These are phyloP conservation scores for Citrullus colocynthis DNA, from an alignment of 306 rosid genomes.

Conservation along the genomic window DNA sequence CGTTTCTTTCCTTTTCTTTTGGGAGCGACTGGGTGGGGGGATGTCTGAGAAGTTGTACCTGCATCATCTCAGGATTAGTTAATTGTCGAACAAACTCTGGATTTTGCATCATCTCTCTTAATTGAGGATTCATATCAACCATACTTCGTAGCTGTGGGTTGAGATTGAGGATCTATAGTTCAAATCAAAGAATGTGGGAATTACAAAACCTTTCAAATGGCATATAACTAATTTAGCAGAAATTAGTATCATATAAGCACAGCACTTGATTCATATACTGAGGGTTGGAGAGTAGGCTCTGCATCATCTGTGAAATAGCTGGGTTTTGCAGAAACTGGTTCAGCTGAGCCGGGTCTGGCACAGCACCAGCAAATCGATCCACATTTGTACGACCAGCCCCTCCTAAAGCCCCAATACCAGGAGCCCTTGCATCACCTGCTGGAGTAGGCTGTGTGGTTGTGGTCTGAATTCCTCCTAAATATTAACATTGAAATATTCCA, in stretches of 20 bases:
- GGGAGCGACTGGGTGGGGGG: background rate
- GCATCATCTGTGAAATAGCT: slow-evolving; percentile 51
- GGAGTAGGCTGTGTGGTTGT: slow-evolving; percentile 22
- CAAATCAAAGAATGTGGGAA: background rate
- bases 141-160: slow-evolving; percentile 42
- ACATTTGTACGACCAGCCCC: slow-evolving; percentile 34
- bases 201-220: background rate
- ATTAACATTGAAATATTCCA: background rate
- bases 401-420: slow-evolving; percentile 31
- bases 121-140: slow-evolving; percentile 44
- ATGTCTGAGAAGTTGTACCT: slow-evolving; percentile 19
- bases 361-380: slow-evolving; percentile 23
- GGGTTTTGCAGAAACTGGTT: slow-evolving; percentile 51
- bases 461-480: slow-evolving; percentile 29
- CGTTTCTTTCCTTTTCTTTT: background rate
- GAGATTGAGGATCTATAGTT: slow-evolving; percentile 25
- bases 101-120: slow-evolving; percentile 56
- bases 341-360: slow-evolving; percentile 27
- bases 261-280: slow-evolving; percentile 48
- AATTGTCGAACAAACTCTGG: slow-evolving; percentile 46
- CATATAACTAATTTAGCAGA: background rate
- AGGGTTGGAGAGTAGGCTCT: slow-evolving; percentile 48
- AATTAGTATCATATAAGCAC: background rate
- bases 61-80: slow-evolving; percentile 42
- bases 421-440: slow-evolving; percentile 26